phyloP scores from a whole-genome alignment of 148 eudicot species.

The Amaranthus palmeri region DNA sequence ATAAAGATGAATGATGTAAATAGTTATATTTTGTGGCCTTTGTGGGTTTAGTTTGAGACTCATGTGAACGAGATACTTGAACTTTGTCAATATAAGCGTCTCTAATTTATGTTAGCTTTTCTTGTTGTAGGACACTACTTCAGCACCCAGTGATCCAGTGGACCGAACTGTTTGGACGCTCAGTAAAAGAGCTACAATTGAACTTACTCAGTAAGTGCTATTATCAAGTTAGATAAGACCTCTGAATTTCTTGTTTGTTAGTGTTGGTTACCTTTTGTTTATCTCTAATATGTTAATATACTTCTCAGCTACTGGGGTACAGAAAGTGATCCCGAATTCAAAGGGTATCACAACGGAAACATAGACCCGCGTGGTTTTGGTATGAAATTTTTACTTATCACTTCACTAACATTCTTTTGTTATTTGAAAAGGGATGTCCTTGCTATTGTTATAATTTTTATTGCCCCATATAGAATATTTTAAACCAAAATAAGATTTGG shows the following conservation, averaged over 20 bases:
- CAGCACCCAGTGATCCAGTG: conserved; percentile 62
- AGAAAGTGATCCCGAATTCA: conserved; percentile 79
- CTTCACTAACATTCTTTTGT: too few relatives aligned
- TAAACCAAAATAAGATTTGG: too few relatives aligned
- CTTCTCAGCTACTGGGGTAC: conserved; percentile 91
- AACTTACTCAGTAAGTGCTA: conserved; percentile 73
- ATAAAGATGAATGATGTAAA: too few relatives aligned
- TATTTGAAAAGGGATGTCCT: not conserved
- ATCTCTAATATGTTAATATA: conserved; percentile 18
- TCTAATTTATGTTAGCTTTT: not conserved
- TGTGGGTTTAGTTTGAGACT: not conserved
- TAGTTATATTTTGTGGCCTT: not conserved
- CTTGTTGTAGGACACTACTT: conserved; percentile 55
- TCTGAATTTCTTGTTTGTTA: not conserved
- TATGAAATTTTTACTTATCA: conserved; percentile 23
- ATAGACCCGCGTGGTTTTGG: conserved; percentile 92
- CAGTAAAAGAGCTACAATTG: conserved; percentile 70
- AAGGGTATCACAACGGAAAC: conserved; percentile 89
- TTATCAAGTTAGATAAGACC: not conserved
- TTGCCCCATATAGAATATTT: too few relatives aligned
- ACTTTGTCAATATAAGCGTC: not conserved
- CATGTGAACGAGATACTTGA: not conserved
- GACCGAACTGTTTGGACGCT: conserved; percentile 90
- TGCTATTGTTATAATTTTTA: not conserved
- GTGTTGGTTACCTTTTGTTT: conserved; percentile 1